A percentile compares a stretch with the other conserved stretches of the same genome.
These are phyloP conservation scores for Escallonia rubra DNA, from an alignment of 129 eudicot genomes.

Conservation along the genomic window DNA sequence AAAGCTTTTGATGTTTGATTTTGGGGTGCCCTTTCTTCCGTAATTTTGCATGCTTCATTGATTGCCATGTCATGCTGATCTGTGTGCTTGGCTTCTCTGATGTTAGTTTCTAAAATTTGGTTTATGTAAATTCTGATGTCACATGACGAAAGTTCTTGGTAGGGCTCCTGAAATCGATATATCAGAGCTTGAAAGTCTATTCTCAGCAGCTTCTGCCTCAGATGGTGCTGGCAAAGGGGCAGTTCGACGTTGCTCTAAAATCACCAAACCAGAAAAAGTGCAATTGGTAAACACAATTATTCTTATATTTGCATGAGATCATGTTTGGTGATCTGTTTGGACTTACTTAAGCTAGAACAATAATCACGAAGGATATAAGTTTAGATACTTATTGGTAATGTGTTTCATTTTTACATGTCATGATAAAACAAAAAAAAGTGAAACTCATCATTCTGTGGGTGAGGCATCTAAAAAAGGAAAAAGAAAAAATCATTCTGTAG, in stretches of 20 bases:
- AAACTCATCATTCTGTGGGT: too few relatives aligned
- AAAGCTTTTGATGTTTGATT: neutral
- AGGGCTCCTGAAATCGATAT: slow-evolving; percentile 98
- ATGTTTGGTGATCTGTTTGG: too few relatives aligned
- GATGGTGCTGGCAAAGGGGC: slow-evolving; percentile 57
- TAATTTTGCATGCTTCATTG: neutral
- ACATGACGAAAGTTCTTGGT: slow-evolving; percentile 19
- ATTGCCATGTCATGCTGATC: neutral
- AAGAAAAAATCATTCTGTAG: too few relatives aligned
- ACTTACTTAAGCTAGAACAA: too few relatives aligned
- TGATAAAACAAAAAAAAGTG: too few relatives aligned
- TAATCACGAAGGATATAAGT: too few relatives aligned
- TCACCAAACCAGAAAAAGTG: slow-evolving; percentile 84
- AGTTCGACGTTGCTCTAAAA: slow-evolving; percentile 62
- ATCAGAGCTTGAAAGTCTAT: slow-evolving; percentile 83
- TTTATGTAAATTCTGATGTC: slow-evolving; percentile 8
- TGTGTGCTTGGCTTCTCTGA: neutral
- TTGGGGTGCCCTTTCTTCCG: neutral
- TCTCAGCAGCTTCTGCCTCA: slow-evolving; percentile 75
- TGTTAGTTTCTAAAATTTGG: neutral
- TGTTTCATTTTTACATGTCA: too few relatives aligned
- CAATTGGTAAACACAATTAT: slow-evolving; percentile 63
- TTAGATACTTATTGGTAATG: too few relatives aligned
- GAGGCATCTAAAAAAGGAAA: too few relatives aligned
- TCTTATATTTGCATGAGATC: neutral